phyloP scores from a whole-genome alignment of 164 flowering plant genomes.

The Echeveria elegans region DNA sequence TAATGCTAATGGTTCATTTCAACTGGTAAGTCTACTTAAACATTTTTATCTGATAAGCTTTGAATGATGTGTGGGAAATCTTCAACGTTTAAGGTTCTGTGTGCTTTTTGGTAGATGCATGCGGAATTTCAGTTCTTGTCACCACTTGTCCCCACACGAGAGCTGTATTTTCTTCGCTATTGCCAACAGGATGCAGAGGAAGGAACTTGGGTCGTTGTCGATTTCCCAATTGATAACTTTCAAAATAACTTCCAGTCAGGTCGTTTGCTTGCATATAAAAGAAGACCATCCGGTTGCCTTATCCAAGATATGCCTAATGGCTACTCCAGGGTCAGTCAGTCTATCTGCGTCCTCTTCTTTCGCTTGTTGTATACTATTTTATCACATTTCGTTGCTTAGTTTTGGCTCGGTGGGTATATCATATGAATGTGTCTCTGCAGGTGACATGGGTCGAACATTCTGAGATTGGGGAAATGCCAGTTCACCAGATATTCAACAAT shows the following conservation, averaged over 20 bases:
- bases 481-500: constrained; percentile 50
- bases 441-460: constrained; percentile 94
- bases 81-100: neutral
- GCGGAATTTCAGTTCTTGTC: constrained; percentile 75
- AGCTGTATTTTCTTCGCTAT: constrained; percentile 68
- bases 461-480: constrained; percentile 71
- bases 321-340: constrained; percentile 59
- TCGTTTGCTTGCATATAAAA: constrained; percentile 42
- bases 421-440: constrained; percentile 20
- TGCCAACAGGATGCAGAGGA: constrained; percentile 74
- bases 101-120: constrained; percentile 50
- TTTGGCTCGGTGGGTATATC: neutral
- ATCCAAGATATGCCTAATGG: constrained; percentile 98
- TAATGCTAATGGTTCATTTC: constrained; percentile 62
- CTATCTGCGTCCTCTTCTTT: neutral
- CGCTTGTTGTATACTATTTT: neutral
- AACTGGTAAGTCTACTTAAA: constrained; percentile 36
- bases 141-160: constrained; percentile 83
- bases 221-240: constrained; percentile 75
- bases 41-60: neutral
- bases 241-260: constrained; percentile 34
- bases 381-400: neutral
- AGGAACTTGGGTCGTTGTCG: constrained; percentile 80
- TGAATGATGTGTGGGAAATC: neutral
- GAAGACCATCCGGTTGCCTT: constrained; percentile 83